phyloP scores from a whole-genome alignment of 78 protist species.

The Ministeria vibrans region DNA sequence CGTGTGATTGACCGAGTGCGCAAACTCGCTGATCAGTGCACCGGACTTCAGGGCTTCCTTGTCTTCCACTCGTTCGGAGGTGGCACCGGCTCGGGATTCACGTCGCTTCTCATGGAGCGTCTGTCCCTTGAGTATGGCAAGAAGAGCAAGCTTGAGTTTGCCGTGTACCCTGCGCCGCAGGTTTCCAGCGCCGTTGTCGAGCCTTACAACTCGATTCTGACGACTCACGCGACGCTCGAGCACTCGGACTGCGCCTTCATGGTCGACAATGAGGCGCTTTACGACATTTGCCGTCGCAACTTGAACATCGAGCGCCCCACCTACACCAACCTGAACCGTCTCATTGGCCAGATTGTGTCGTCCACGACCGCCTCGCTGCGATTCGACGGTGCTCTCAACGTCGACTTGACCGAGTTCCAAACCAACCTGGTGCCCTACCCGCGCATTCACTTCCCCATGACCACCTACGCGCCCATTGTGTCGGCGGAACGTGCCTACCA shows the following conservation, averaged over 20 bases:
- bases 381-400: conserved; percentile 96
- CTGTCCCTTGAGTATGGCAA: conserved; percentile 96
- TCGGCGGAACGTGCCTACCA: conserved; percentile 95
- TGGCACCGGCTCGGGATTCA: conserved; percentile 99
- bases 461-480: conserved; percentile 95
- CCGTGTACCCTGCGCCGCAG: conserved; percentile 92
- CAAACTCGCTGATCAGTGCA: conserved; percentile 95
- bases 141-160: conserved; percentile 94
- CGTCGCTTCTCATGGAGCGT: conserved; percentile 89
- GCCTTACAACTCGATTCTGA: conserved; percentile 98
- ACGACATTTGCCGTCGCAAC: conserved; percentile 93
- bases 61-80: conserved; percentile 94
- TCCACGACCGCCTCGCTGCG: conserved; percentile 97
- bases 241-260: conserved; percentile 92
- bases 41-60: conserved; percentile 97
- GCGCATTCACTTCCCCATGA: conserved; percentile 90
- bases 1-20: conserved; percentile 91
- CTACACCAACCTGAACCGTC: conserved; percentile 96
- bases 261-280: conserved; percentile 89
- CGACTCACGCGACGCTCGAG: conserved; percentile 92
- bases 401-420: conserved; percentile 97
- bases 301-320: conserved; percentile 95
- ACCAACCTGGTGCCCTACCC: conserved; percentile 98
- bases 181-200: conserved; percentile 97
- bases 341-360: conserved; percentile 93